phyloP scores from a whole-genome alignment of 23 red algal genomes.

The Pyropia yezoensis region DNA sequence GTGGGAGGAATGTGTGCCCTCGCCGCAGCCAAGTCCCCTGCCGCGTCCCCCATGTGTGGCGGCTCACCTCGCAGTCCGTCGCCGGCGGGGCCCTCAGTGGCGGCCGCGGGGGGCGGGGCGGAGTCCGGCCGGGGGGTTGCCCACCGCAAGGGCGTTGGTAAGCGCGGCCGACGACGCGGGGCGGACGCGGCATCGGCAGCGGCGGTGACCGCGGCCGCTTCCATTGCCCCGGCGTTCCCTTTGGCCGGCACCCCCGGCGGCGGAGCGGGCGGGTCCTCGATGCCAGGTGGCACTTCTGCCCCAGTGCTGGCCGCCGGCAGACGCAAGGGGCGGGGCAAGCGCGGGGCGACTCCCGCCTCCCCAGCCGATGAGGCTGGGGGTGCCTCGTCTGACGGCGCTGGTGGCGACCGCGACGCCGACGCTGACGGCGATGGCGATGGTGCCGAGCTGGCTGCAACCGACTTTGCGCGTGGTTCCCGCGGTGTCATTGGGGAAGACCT shows the following conservation, averaged over 20 bases:
- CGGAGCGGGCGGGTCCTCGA: not conserved
- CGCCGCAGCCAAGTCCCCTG: slow-evolving; percentile 17
- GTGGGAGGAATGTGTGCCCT: slow-evolving; percentile 4
- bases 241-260: not conserved
- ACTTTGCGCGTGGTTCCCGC: not conserved
- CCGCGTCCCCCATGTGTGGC: not conserved
- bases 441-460: not conserved
- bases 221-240: too few species aligned
- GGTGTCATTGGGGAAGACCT: not conserved
- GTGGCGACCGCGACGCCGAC: not conserved
- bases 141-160: too few species aligned
- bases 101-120: not conserved
- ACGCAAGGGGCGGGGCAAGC: not conserved
- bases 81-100: not conserved
- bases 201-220: too few species aligned
- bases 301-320: not conserved
- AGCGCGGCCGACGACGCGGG: not conserved
- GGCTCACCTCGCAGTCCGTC: slow-evolving; percentile 6
- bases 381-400: not conserved
- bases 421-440: not conserved
- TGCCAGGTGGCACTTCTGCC: not conserved
- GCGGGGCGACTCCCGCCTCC: not conserved
- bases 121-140: not conserved
- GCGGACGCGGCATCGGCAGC: not conserved
- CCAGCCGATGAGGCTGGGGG: not conserved